Percentiles rank a stretch among this genome's conserved stretches.
These are phyloP conservation scores for Trichosporon faecale DNA, from an alignment of 1,284 basidiomycete species.

Conservation along the genomic window DNA sequence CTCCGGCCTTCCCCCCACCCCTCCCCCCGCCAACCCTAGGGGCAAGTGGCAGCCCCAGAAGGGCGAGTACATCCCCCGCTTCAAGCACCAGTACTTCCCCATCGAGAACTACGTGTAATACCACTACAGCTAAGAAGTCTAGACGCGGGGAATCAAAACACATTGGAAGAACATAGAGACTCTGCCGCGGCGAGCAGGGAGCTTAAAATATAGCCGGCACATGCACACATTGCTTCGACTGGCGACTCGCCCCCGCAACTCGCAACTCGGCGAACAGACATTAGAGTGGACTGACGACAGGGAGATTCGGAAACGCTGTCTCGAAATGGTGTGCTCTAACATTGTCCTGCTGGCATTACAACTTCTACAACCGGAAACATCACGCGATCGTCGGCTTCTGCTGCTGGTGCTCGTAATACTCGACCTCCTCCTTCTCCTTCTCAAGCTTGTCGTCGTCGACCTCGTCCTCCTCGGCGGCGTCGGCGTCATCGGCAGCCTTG, in stretches of 20 bases:
- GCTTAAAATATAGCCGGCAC: constrained; percentile 9
- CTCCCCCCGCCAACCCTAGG: constrained; percentile 57
- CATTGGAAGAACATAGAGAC: constrained; percentile 8
- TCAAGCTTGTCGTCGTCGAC: constrained; percentile 9
- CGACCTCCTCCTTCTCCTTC: constrained; percentile 24
- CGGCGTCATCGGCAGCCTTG: constrained; percentile 9
- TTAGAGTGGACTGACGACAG: neutral
- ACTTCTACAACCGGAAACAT: neutral
- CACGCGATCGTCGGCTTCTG: constrained; percentile 7
- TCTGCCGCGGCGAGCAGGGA: constrained; percentile 5
- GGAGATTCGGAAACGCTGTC: neutral
- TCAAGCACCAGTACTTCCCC: constrained; percentile 74
- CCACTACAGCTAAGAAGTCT: constrained; percentile 12
- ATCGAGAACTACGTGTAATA: constrained; percentile 67
- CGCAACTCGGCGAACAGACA: neutral
- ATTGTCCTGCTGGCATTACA: neutral
- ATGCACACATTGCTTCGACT: neutral
- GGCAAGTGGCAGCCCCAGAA: constrained; percentile 67
- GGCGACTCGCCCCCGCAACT: neutral
- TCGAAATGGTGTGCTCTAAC: neutral
- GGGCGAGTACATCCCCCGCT: constrained; percentile 70
- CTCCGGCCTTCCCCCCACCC: constrained; percentile 64
- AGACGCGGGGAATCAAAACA: neutral
- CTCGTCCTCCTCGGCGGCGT: constrained; percentile 10
- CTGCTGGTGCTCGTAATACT: constrained; percentile 18